These are phyloP conservation scores for Abelmoschus esculentus DNA, from an alignment of 345 rosid genomes.

Conservation along the genomic window DNA sequence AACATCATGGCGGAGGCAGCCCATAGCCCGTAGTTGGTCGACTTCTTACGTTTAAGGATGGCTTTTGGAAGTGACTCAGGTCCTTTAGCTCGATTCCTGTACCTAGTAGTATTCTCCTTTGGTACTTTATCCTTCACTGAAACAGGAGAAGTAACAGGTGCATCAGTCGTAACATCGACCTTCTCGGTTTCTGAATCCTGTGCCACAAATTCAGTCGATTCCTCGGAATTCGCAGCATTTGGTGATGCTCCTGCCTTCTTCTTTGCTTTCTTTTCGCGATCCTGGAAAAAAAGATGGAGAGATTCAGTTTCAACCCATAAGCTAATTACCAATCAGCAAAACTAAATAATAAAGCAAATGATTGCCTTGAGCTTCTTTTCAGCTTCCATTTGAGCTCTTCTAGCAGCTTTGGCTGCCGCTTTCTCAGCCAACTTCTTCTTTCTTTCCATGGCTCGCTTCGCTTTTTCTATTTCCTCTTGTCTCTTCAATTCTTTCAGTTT, in stretches of 20 bases:
- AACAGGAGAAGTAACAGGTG: constrained; percentile 22
- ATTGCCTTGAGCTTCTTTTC: constrained; percentile 84
- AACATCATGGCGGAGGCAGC: constrained; percentile 50
- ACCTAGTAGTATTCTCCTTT: constrained; percentile 42
- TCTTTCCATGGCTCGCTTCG: constrained; percentile 87
- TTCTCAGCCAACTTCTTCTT: constrained; percentile 91
- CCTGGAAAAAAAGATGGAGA: constrained; percentile 38
- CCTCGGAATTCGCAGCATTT: constrained; percentile 32
- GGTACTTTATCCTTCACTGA: constrained; percentile 32
- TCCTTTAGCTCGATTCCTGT: constrained; percentile 48
- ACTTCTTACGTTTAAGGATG: constrained; percentile 60
- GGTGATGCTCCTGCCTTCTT: constrained; percentile 46
- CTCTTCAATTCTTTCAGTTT: constrained; percentile 80
- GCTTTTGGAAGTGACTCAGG: constrained; percentile 57
- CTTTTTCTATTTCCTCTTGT: constrained; percentile 80
- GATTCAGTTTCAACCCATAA: constrained; percentile 11
- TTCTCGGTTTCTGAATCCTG: constrained; percentile 51
- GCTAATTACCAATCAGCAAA: background rate
- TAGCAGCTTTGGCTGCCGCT: constrained; percentile 82
- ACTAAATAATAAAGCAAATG: constrained; percentile 6
- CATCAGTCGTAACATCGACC: constrained; percentile 30
- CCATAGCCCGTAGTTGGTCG: constrained; percentile 62
- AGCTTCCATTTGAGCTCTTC: constrained; percentile 89
- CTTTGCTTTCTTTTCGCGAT: constrained; percentile 76
- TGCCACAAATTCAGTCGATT: constrained; percentile 32